A percentile compares a stretch with the other conserved stretches of the same genome.
Conservation (phyloP, 768 basidiomycete genomes). For the Crassisporium funariophilum region DNA sequence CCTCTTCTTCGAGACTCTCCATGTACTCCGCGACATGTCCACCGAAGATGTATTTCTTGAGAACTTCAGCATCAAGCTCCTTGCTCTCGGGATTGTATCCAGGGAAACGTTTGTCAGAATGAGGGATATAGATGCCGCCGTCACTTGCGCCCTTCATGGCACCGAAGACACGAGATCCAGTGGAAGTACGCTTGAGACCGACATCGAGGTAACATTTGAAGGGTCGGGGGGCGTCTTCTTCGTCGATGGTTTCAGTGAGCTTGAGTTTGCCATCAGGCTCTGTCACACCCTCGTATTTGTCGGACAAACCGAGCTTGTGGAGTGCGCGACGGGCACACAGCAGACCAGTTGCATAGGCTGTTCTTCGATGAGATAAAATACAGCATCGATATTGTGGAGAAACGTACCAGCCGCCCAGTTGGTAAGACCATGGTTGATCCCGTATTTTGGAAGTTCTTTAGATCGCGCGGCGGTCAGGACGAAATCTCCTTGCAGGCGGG, state of each 20-base stretch:
- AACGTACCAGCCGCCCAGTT: conserved; percentile 94
- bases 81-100: conserved; percentile 94
- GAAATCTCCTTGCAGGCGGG: conserved; percentile 96
- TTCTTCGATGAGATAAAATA: conserved; percentile 4
- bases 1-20: conserved; percentile 99
- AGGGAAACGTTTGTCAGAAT: conserved; percentile 97
- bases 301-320: conserved; percentile 92
- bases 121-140: conserved; percentile 97
- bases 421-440: conserved; percentile 96
- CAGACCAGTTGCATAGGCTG: conserved; percentile 96
- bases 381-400: not conserved
- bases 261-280: conserved; percentile 89
- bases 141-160: conserved; percentile 99
- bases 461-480: conserved; percentile 88
- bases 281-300: conserved; percentile 94
- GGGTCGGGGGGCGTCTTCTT: conserved; percentile 94
- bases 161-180: conserved; percentile 96
- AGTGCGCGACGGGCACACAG: conserved; percentile 93
- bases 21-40: conserved; percentile 99
- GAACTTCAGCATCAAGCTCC: conserved; percentile 88
- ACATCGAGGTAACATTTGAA: conserved; percentile 99
- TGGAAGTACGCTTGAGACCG: conserved; percentile 96
- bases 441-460: conserved; percentile 90
- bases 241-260: conserved; percentile 84
- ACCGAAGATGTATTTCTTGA: conserved; percentile 97